These are phyloP conservation scores for Cladophialophora chaetospira DNA, from an alignment of 2,329 filamentous ascomycete genomes.

Conservation along the genomic window DNA sequence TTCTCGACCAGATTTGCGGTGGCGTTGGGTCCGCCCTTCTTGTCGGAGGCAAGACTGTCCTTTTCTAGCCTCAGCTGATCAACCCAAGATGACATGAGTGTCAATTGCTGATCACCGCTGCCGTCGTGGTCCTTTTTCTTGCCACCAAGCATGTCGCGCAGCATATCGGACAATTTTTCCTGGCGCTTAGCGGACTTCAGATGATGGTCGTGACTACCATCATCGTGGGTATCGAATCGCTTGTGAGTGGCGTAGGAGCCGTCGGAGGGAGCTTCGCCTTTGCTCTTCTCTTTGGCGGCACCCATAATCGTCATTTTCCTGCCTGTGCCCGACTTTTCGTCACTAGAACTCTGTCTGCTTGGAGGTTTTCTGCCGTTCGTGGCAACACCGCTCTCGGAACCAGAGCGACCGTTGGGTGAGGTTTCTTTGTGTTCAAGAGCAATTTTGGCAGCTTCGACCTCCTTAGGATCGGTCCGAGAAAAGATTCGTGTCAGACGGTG, in stretches of 20 bases:
- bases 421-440: conserved; percentile 19
- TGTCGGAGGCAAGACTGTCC: conserved; percentile 72
- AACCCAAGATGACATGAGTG: conserved; percentile 93
- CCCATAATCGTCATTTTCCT: conserved; percentile 35
- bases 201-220: conserved; percentile 80
- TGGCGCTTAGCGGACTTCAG: conserved; percentile 88
- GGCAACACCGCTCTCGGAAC: conserved; percentile 37
- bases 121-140: conserved; percentile 69
- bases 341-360: conserved; percentile 36
- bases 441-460: conserved; percentile 36
- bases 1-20: conserved; percentile 86
- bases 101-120: conserved; percentile 70
- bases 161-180: conserved; percentile 91
- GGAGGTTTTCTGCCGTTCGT: conserved; percentile 35
- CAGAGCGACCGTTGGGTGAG: conserved; percentile 35
- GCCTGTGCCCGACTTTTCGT: conserved; percentile 33
- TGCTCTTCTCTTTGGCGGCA: conserved; percentile 33
- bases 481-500: conserved; percentile 51
- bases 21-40: conserved; percentile 72
- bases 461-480: conserved; percentile 43
- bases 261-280: conserved; percentile 37
- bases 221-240: conserved; percentile 61
- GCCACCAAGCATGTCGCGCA: conserved; percentile 79
- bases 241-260: conserved; percentile 35
- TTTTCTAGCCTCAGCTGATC: conserved; percentile 89